Evolutionary conservation across 2,329 filamentous ascomycete species (phyloP).

Genomic region (Didymella pinodella): DNA sequence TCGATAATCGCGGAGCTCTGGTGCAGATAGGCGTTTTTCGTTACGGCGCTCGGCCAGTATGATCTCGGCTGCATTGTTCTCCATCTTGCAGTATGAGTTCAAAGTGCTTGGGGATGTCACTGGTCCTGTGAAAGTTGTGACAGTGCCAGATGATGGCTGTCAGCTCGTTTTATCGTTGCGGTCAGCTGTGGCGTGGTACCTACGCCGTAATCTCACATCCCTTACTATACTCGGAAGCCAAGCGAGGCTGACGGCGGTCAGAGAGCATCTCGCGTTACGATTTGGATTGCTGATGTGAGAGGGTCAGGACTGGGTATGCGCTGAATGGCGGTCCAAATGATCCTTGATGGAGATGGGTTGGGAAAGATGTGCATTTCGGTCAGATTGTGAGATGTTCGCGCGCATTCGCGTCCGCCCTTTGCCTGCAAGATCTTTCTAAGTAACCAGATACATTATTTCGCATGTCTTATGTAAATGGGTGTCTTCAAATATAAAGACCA

Average conservation of each 20-base stretch:
- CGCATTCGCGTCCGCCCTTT: not conserved
- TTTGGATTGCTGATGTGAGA: slow-evolving; percentile 10
- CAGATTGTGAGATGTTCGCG: too few relatives aligned
- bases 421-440: not conserved
- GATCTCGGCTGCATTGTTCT: slow-evolving; percentile 22
- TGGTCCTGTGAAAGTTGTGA: not conserved
- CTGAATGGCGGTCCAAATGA: not conserved
- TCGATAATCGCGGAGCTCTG: slow-evolving; percentile 23
- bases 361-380: not conserved
- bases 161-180: slow-evolving; percentile 9
- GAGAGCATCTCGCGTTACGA: not conserved
- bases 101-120: too few relatives aligned
- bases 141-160: not conserved
- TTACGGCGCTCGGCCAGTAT: slow-evolving; percentile 20
- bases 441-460: not conserved
- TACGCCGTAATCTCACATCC: slow-evolving; percentile 13
- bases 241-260: slow-evolving; percentile 15
- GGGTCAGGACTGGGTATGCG: not conserved
- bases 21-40: slow-evolving; percentile 14
- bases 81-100: slow-evolving; percentile 3
- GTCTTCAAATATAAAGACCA: not conserved
- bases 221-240: slow-evolving; percentile 7
- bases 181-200: slow-evolving; percentile 13
- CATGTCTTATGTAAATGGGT: not conserved
- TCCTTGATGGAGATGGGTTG: not conserved